Evolutionary conservation across 805 yeast genomes (phyloP), one percentile per base, ranked within the genome.

Genomic region (Zygosaccharomyces siamensis): DNA sequence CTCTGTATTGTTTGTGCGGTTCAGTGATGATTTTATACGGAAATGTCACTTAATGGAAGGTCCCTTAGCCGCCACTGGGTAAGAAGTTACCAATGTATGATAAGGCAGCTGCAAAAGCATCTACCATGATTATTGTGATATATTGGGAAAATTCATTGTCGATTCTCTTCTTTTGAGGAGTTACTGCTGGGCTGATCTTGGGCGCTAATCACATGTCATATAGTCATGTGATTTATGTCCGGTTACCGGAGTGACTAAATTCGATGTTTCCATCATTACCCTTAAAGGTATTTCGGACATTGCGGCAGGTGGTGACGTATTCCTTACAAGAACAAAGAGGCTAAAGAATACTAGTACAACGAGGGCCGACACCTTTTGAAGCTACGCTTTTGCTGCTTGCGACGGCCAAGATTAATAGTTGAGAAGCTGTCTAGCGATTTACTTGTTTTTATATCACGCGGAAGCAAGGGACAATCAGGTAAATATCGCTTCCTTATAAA

Each of bases 401-500:
- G 37, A 21, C 16, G 16, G 21, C 21, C 20, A 33, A 33, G 37
- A 33, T 1, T 10, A 21, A 33, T 4, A 21, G 10, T 14, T 14
- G 5, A 10, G 21, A 26, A 14, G 10, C 16, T 33, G 24, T 28
- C 23, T 7, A n/a, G 26, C 23, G 44, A 30, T 41, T 41, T 30
- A 41, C 36, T 32, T 41, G 23, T 40, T 27, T 33, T 30, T 24
- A 14, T 24, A 41, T 30, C 33, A 35, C 32, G 28, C 12, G 26
- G 44, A 33, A 41, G 44, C 44, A 41, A 41, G 30, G 44, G 37
- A 10, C 24, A 14, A 10, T 31, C 36, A 7, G 24, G 20, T 41
- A 14, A 33, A 30, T 37, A 30, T 20, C 28, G 20, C 36, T 26
- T 23, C 32, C 35, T 18, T 3, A 40, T 16, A 10, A 30, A 27